A percentile compares a stretch with the other conserved stretches of the same genome.
Conservation (phyloP, 1,139 yeast species). For the Yamadazyma siamensis region DNA sequence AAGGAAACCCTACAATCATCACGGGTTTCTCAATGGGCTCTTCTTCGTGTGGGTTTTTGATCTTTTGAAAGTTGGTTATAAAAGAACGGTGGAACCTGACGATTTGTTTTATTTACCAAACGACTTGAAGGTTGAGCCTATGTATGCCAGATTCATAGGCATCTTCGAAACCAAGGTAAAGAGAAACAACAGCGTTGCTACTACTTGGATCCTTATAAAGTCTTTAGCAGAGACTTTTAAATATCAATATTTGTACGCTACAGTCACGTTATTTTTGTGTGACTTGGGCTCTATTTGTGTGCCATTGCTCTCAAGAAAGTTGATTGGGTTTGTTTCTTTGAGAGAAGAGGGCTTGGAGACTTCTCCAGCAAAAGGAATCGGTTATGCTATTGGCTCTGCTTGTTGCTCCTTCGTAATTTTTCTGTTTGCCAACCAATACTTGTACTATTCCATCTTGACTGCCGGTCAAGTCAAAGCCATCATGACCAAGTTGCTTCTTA, state of each 20-base stretch:
- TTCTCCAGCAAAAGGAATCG: constrained; percentile 29
- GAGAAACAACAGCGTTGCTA: constrained; percentile 22
- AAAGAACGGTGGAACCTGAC: constrained; percentile 58
- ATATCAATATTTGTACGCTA: constrained; percentile 24
- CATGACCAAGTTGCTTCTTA: constrained; percentile 60
- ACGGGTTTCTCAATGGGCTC: constrained; percentile 26
- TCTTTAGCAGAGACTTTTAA: constrained; percentile 29
- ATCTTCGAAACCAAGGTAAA: constrained; percentile 30
- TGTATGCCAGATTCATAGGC: constrained; percentile 28
- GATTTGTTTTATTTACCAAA: constrained; percentile 58
- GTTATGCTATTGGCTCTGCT: constrained; percentile 32
- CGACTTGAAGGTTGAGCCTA: constrained; percentile 51
- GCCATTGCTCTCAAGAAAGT: constrained; percentile 28
- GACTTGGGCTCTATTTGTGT: constrained; percentile 21
- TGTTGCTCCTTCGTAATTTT: constrained; percentile 20
- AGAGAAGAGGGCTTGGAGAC: constrained; percentile 21
- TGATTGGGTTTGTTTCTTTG: constrained; percentile 27
- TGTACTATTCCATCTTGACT: constrained; percentile 28
- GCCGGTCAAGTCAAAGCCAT: constrained; percentile 72
- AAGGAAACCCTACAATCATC: constrained; percentile 31
- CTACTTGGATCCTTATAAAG: constrained; percentile 15
- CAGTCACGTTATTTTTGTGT: constrained; percentile 19
- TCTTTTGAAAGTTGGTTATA: constrained; percentile 58
- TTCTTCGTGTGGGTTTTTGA: constrained; percentile 64
- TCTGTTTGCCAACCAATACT: constrained; percentile 12